Evolutionary conservation across 495 filamentous ascomycete species (phyloP).

Genomic region (Penicillium paradoxum): DNA sequence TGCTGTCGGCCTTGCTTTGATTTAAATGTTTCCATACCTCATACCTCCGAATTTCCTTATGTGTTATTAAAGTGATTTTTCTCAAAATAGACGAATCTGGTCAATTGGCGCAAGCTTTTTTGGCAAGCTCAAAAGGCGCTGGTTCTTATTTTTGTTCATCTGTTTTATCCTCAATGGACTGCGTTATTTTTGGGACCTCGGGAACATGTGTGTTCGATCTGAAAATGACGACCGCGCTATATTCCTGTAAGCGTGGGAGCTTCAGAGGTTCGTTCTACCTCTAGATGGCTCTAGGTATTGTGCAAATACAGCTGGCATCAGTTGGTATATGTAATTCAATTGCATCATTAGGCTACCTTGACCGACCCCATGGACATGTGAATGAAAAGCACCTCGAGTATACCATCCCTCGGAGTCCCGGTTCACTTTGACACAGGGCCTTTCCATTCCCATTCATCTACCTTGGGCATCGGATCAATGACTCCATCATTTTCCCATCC

Average conservation of each 20-base stretch:
- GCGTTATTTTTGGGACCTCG: too few species aligned
- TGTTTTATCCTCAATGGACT: not conserved
- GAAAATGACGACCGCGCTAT: not conserved
- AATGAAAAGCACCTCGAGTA: not conserved
- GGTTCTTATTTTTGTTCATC: conserved; percentile 14
- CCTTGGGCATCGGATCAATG: not conserved
- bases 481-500: not conserved
- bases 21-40: conserved; percentile 31
- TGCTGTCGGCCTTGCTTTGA: conserved; percentile 56
- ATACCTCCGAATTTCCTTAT: conserved; percentile 29
- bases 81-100: conserved; percentile 23
- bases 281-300: too few species aligned
- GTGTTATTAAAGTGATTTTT: conserved; percentile 39
- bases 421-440: not conserved
- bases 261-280: too few species aligned
- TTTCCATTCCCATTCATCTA: not conserved
- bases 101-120: conserved; percentile 19
- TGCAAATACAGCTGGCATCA: not conserved
- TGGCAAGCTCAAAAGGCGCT: conserved; percentile 22
- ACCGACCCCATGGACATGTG: not conserved
- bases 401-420: not conserved
- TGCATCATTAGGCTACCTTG: not conserved
- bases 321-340: not conserved
- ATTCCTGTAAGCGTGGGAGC: too few species aligned
- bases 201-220: not conserved